Conservation (phyloP, 169 alveolate species). For the Babesia bovis region DNA sequence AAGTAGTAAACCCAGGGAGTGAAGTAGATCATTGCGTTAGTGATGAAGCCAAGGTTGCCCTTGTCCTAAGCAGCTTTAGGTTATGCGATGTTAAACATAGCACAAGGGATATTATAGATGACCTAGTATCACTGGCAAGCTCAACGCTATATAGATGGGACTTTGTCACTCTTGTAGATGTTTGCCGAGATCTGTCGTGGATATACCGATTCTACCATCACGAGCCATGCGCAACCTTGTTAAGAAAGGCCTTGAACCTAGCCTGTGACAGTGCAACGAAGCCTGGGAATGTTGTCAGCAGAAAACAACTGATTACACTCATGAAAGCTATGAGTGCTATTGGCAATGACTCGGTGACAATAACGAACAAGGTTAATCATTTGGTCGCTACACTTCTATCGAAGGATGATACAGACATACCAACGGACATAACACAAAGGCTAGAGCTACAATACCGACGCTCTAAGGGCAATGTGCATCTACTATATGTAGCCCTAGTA, state of each 20-base stretch:
- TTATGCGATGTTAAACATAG: not conserved
- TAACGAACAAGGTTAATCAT: not conserved
- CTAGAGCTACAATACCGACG: not conserved
- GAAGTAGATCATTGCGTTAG: not conserved
- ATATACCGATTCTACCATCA: constrained; percentile 16
- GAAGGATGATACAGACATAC: not conserved
- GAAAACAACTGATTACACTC: constrained; percentile 9
- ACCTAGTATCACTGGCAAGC: not conserved
- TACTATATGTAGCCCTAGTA: constrained; percentile 6
- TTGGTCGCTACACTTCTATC: not conserved
- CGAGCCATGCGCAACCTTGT: not conserved
- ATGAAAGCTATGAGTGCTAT: constrained; percentile 10
- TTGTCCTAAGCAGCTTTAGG: not conserved
- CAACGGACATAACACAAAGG: not conserved
- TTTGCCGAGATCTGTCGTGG: constrained; percentile 37
- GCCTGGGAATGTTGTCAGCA: not conserved
- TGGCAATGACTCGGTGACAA: not conserved
- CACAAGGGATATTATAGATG: not conserved
- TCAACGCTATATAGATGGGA: constrained; percentile 8
- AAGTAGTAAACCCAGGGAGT: no score
- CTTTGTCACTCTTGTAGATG: not conserved
- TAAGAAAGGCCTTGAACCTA: not conserved
- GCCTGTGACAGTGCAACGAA: constrained; percentile 7
- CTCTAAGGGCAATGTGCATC: constrained; percentile 34
- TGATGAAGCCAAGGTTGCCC: not conserved